A percentile compares a stretch with the other conserved stretches of the same genome.
Conservation (phyloP, 345 rosid genomes). For the Toxicodendron radicans region DNA sequence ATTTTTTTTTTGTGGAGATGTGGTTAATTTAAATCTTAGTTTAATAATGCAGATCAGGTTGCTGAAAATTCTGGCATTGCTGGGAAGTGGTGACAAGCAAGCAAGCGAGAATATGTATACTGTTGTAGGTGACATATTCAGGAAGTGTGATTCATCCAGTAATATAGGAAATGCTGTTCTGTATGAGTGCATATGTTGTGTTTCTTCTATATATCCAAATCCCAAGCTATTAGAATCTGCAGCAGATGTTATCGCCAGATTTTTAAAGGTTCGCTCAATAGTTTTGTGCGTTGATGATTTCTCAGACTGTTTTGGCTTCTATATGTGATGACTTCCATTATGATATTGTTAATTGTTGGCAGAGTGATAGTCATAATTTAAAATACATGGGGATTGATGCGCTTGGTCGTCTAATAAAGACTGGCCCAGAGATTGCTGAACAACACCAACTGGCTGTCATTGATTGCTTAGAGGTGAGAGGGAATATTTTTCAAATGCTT, state of each 20-base stretch:
- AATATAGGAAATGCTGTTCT: conserved; percentile 95
- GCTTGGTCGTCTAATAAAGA: conserved; percentile 86
- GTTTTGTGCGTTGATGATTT: conserved; percentile 9
- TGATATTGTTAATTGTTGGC: conserved; percentile 31
- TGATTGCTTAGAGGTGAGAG: conserved; percentile 95
- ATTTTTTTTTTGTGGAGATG: background rate
- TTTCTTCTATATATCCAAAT: conserved; percentile 80
- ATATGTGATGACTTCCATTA: conserved; percentile 18
- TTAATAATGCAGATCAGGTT: conserved; percentile 69
- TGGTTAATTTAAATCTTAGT: conserved; percentile 17
- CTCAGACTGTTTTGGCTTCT: background rate
- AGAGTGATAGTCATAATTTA: conserved; percentile 97
- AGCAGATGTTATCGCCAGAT: conserved; percentile 79
- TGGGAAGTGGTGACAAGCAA: conserved; percentile 96
- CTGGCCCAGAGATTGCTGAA: conserved; percentile 91
- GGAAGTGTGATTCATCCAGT: conserved; percentile 79
- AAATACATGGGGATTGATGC: conserved; percentile 98
- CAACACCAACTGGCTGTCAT: conserved; percentile 98
- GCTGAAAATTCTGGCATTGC: conserved; percentile 85
- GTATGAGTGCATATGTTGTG: conserved; percentile 90
- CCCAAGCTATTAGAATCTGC: conserved; percentile 87
- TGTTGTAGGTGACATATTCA: conserved; percentile 85
- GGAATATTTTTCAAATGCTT: conserved; percentile 19
- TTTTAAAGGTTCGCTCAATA: conserved; percentile 70
- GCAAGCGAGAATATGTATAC: conserved; percentile 94